Percentiles rank a stretch among this genome's conserved stretches.
These are phyloP conservation scores for Pseudogymnoascus destructans DNA, from an alignment of 2,329 filamentous ascomycete species.

Conservation along the genomic window DNA sequence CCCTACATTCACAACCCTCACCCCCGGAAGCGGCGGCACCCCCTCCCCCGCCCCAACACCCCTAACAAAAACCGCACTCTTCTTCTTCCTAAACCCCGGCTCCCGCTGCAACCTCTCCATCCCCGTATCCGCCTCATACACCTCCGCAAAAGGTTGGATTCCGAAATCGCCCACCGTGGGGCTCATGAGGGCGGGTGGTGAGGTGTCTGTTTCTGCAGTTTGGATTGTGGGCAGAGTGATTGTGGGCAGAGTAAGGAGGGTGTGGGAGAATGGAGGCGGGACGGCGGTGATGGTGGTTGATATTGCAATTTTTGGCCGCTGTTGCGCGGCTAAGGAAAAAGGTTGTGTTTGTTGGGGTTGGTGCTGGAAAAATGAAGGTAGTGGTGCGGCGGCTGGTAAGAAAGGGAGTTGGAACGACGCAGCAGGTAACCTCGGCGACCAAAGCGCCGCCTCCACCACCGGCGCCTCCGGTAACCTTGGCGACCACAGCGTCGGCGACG, in stretches of 20 bases:
- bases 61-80: not conserved
- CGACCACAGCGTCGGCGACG: not conserved
- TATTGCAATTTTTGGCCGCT: not conserved
- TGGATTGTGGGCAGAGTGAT: not conserved
- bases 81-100: not conserved
- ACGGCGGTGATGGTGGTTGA: not conserved
- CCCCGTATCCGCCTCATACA: conserved; percentile 20
- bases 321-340: too few relatives aligned
- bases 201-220: not conserved
- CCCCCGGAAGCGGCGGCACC: not conserved
- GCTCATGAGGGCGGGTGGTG: not conserved
- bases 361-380: not conserved
- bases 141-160: not conserved
- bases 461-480: not conserved
- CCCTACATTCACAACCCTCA: not conserved
- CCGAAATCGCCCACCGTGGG: not conserved
- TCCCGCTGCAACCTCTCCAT: conserved; percentile 12
- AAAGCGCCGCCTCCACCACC: not conserved
- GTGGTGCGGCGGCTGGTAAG: not conserved
- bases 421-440: not conserved
- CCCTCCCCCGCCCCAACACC: not conserved
- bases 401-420: not conserved
- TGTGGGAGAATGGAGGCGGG: not conserved
- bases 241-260: not conserved
- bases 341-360: not conserved